These are phyloP conservation scores for Phaseolus lunatus DNA, from an alignment of 306 rosid species.

Conservation along the genomic window DNA sequence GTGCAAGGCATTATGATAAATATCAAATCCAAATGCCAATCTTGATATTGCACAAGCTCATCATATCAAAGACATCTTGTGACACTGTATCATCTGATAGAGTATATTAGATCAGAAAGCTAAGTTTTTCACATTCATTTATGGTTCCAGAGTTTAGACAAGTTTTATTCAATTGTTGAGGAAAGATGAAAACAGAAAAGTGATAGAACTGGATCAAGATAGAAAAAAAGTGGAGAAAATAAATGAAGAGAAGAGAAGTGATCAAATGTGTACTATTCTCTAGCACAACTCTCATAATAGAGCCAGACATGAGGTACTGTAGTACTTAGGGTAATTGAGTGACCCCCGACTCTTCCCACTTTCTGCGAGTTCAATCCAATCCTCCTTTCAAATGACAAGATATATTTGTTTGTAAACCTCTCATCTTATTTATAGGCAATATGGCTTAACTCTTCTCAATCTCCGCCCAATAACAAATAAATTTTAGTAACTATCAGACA, in stretches of 20 bases:
- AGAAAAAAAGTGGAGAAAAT: not conserved
- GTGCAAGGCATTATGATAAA: not conserved
- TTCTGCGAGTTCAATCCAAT: not conserved
- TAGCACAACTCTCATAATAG: not conserved
- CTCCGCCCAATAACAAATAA: not conserved
- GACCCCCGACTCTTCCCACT: not conserved
- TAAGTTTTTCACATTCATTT: not conserved
- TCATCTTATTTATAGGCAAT: not conserved
- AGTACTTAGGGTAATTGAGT: not conserved
- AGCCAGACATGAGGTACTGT: not conserved
- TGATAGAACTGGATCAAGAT: not conserved
- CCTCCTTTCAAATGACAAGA: not conserved
- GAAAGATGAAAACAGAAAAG: not conserved
- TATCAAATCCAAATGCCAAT: not conserved
- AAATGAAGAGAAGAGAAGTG: not conserved
- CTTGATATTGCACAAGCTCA: conserved; percentile 6
- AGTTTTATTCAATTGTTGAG: not conserved
- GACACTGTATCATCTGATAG: conserved; percentile 12
- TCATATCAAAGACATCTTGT: not conserved
- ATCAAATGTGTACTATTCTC: not conserved
- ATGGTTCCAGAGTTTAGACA: not conserved
- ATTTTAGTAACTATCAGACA: not conserved
- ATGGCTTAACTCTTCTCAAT: not conserved
- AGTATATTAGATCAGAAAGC: conserved; percentile 9
- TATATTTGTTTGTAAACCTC: not conserved